Conservation (phyloP, 2,329 filamentous ascomycete genomes). For the Pestalotiopsis sp. region DNA sequence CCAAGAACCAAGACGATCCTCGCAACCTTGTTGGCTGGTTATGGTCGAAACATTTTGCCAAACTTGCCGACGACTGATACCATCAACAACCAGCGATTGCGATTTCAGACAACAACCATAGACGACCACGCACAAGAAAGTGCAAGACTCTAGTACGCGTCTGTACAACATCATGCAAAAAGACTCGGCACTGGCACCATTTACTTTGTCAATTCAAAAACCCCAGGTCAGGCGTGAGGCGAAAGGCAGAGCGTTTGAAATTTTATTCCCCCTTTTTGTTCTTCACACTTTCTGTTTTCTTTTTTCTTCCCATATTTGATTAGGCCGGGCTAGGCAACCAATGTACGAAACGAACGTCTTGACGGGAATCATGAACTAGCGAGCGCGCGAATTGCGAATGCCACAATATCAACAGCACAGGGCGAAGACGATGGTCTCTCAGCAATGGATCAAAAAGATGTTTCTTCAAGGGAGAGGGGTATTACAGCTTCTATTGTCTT, state of each 20-base stretch:
- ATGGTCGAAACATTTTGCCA: slow-evolving; percentile 97
- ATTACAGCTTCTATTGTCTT: not conserved
- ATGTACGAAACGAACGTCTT: slow-evolving; percentile 26
- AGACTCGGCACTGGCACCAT: slow-evolving; percentile 15
- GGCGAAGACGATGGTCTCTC: slow-evolving; percentile 29
- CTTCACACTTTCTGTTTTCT: not conserved
- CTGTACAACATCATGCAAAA: slow-evolving; percentile 23
- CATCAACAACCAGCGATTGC: not conserved
- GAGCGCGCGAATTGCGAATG: slow-evolving; percentile 12
- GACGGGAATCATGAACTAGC: slow-evolving; percentile 33
- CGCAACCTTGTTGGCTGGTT: slow-evolving; percentile 88
- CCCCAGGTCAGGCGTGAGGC: slow-evolving; percentile 24
- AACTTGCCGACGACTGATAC: slow-evolving; percentile 52
- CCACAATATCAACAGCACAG: slow-evolving; percentile 16
- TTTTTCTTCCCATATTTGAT: slow-evolving; percentile 4
- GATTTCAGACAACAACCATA: not conserved
- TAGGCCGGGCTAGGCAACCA: slow-evolving; percentile 20
- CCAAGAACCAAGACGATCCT: slow-evolving; percentile 92
- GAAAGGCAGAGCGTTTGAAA: slow-evolving; percentile 21
- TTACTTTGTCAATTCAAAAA: slow-evolving; percentile 13
- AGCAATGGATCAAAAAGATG: slow-evolving; percentile 23
- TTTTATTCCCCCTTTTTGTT: slow-evolving; percentile 20
- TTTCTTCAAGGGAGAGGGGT: not conserved
- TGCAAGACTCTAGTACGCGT: slow-evolving; percentile 6
- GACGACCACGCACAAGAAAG: not conserved